Conservation (phyloP, 164 flowering plant genomes). For the Berberis vulgaris region DNA sequence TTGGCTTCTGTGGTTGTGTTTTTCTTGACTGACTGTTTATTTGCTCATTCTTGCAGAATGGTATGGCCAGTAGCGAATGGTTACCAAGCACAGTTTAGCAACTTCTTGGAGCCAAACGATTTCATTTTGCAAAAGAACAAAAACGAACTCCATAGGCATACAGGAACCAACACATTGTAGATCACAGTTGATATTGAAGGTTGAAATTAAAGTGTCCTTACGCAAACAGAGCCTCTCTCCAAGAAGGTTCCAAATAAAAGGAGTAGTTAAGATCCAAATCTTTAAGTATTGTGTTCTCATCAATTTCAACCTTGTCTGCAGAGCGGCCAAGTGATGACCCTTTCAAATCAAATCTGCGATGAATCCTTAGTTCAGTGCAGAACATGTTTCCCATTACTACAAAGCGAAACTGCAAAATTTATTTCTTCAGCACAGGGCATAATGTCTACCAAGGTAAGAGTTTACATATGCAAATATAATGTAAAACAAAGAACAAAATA, state of each 20-base stretch:
- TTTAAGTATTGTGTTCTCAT: slow-evolving; percentile 89
- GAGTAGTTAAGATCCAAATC: slow-evolving; percentile 89
- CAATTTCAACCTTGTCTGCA: slow-evolving; percentile 88
- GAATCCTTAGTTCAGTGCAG: slow-evolving; percentile 92
- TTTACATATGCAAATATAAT: no score
- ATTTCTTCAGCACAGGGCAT: no score
- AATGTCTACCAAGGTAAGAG: no score
- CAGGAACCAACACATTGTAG: no score
- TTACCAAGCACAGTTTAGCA: neutral
- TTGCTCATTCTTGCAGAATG: no score
- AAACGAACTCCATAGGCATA: no score
- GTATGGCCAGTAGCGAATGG: no score
- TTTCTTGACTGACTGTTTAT: no score
- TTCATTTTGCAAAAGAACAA: no score
- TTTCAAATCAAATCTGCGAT: slow-evolving; percentile 93
- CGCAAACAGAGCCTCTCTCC: slow-evolving; percentile 76
- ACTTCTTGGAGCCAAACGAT: neutral
- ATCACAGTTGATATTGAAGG: neutral
- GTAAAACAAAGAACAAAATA: no score
- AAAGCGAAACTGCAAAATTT: slow-evolving; percentile 77
- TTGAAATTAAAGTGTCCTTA: slow-evolving; percentile 26
- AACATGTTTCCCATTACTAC: slow-evolving; percentile 99
- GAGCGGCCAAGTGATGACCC: slow-evolving; percentile 97
- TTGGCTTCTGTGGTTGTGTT: no score
- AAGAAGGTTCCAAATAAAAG: slow-evolving; percentile 92